phyloP scores from a whole-genome alignment of 805 yeast species.

The Lachancea sp. region DNA sequence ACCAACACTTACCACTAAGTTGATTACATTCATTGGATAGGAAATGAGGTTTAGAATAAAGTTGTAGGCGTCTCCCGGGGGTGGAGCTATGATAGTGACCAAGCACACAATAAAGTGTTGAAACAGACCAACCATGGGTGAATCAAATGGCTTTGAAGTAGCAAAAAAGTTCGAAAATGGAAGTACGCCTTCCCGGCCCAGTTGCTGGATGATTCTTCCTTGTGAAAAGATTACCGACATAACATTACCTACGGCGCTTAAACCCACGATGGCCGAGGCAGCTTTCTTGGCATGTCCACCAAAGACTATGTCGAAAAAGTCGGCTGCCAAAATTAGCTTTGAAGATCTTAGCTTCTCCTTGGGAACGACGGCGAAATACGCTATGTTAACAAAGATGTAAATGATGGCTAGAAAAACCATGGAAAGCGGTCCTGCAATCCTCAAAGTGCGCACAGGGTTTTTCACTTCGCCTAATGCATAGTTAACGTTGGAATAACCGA shows the following conservation, averaged over 20 bases:
- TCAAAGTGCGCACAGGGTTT: slow-evolving; percentile 64
- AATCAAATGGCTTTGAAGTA: slow-evolving; percentile 59
- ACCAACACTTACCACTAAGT: slow-evolving; percentile 58
- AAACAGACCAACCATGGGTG: slow-evolving; percentile 67
- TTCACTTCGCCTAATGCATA: slow-evolving; percentile 76
- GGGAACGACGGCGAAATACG: slow-evolving; percentile 79
- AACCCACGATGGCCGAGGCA: slow-evolving; percentile 71
- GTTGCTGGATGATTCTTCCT: slow-evolving; percentile 72
- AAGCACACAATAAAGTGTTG: slow-evolving; percentile 75
- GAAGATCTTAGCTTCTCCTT: slow-evolving; percentile 51
- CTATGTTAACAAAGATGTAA: slow-evolving; percentile 70
- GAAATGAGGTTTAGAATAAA: slow-evolving; percentile 73
- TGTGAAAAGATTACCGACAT: slow-evolving; percentile 75
- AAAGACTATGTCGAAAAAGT: slow-evolving; percentile 66
- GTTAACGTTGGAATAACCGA: slow-evolving; percentile 78
- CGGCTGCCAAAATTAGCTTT: slow-evolving; percentile 68
- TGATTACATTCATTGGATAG: slow-evolving; percentile 74
- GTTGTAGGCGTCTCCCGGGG: slow-evolving; percentile 84
- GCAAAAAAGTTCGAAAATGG: slow-evolving; percentile 73
- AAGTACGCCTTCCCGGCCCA: slow-evolving; percentile 75
- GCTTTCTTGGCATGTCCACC: slow-evolving; percentile 65
- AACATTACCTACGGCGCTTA: slow-evolving; percentile 78
- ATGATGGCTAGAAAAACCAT: slow-evolving; percentile 53
- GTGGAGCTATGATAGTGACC: slow-evolving; percentile 70
- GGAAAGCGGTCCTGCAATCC: slow-evolving; percentile 70